Evolutionary conservation across 208 protist genomes (phyloP).

Genomic region (Wallacemonas collosoma): DNA sequence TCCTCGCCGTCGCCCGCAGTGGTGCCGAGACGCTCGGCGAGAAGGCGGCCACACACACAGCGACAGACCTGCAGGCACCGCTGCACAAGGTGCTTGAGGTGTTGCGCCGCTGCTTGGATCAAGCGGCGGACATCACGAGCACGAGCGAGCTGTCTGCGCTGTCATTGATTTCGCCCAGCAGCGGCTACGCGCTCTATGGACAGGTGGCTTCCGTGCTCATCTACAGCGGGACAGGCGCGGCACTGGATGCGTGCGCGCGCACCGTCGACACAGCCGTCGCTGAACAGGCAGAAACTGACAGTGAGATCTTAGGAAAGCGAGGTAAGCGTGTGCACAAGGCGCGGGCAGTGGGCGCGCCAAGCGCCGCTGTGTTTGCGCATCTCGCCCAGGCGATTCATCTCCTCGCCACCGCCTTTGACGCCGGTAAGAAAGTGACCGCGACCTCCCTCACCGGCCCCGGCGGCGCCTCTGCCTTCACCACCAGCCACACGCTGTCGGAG

Average conservation of each 20-base stretch:
- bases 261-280: background rate
- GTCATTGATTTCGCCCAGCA: constrained; percentile 12
- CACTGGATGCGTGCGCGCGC: too few relatives aligned
- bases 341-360: constrained; percentile 17
- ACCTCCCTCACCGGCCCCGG: background rate
- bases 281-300: too few relatives aligned
- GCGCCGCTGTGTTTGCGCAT: constrained; percentile 19
- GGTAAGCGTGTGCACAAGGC: background rate
- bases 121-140: background rate
- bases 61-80: background rate
- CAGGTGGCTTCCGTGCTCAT: constrained; percentile 63
- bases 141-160: background rate
- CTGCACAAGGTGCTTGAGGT: background rate
- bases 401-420: constrained; percentile 48
- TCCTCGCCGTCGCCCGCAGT: background rate
- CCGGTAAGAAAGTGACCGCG: constrained; percentile 2
- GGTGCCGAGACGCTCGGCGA: too few relatives aligned
- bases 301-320: too few relatives aligned
- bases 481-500: constrained; percentile 21
- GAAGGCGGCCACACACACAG: background rate
- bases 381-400: constrained; percentile 52
- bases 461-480: background rate
- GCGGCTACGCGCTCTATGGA: constrained; percentile 62
- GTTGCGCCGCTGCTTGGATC: background rate
- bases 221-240: constrained; percentile 27